Percentiles rank a stretch among this genome's conserved stretches.
Conservation (phyloP, 208 protist genomes). For the Crithidia acanthocephali region DNA sequence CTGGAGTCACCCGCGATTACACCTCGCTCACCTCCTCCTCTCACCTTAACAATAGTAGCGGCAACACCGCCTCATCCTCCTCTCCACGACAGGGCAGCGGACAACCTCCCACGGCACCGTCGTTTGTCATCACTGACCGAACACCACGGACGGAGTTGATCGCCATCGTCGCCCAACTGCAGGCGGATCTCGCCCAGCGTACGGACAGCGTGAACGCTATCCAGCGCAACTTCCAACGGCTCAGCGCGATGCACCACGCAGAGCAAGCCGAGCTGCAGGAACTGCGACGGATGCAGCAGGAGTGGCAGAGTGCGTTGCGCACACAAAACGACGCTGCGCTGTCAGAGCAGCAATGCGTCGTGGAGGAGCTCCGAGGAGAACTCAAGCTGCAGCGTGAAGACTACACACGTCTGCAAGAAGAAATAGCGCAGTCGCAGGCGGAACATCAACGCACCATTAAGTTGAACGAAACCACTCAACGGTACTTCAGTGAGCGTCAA, state of each 20-base stretch:
- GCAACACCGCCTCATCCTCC: not conserved
- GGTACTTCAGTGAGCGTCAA: not conserved
- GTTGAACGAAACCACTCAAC: not conserved
- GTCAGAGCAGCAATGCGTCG: not conserved
- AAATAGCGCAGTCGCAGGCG: not conserved
- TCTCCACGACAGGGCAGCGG: not conserved
- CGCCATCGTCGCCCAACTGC: conserved; percentile 48
- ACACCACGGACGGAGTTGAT: conserved; percentile 47
- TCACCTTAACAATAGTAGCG: not conserved
- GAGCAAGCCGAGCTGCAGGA: conserved; percentile 56
- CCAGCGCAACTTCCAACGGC: conserved; percentile 89
- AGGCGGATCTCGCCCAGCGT: conserved; percentile 63
- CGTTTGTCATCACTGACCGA: conserved; percentile 36
- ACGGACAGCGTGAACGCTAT: conserved; percentile 89
- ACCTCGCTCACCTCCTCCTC: not conserved
- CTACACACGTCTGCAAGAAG: not conserved
- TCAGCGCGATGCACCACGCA: conserved; percentile 73
- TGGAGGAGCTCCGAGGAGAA: not conserved
- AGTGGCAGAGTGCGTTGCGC: not conserved
- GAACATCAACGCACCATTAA: not conserved
- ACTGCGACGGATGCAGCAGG: conserved; percentile 33
- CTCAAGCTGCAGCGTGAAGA: conserved; percentile 2
- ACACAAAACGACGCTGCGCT: not conserved
- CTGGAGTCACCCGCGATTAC: not conserved
- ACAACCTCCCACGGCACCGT: not conserved